Conservation (phyloP, 192 early-diverging fungal genomes). For the Entomortierella chlamydospora region DNA sequence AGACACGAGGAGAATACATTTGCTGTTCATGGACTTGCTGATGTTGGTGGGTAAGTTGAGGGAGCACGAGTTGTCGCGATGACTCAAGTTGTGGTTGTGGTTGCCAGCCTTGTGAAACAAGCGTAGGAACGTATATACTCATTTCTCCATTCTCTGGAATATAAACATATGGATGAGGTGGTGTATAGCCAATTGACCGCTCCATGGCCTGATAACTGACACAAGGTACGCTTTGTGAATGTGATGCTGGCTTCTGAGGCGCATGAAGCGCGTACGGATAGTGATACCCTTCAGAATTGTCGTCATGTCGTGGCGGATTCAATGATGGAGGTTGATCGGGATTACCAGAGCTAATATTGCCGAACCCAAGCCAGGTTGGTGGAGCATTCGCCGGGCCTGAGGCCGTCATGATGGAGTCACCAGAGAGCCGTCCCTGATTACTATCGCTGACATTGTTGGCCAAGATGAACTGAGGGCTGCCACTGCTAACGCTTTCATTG, state of each 20-base stretch:
- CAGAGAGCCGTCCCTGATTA: not conserved
- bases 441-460: not conserved
- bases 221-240: constrained; percentile 5
- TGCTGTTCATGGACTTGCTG: constrained; percentile 3
- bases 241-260: constrained; percentile 16
- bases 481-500: not conserved
- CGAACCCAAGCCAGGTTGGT: constrained; percentile 26
- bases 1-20: constrained; percentile 10
- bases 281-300: constrained; percentile 1
- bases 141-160: not conserved
- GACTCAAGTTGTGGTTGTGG: constrained; percentile 12
- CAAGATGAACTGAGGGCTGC: constrained; percentile 1
- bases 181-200: constrained; percentile 1
- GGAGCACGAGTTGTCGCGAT: not conserved
- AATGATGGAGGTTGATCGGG: constrained; percentile 3
- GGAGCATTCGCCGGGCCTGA: not conserved
- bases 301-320: constrained; percentile 7
- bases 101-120: constrained; percentile 14
- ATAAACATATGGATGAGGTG: constrained; percentile 16
- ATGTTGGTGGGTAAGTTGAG: constrained; percentile 6
- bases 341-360: constrained; percentile 1
- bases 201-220: constrained; percentile 19
- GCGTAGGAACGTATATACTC: constrained; percentile 12
- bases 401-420: not conserved
- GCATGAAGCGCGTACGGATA: constrained; percentile 30